phyloP scores from a whole-genome alignment of 1,139 yeast species.

The Geotrichum candidum region DNA sequence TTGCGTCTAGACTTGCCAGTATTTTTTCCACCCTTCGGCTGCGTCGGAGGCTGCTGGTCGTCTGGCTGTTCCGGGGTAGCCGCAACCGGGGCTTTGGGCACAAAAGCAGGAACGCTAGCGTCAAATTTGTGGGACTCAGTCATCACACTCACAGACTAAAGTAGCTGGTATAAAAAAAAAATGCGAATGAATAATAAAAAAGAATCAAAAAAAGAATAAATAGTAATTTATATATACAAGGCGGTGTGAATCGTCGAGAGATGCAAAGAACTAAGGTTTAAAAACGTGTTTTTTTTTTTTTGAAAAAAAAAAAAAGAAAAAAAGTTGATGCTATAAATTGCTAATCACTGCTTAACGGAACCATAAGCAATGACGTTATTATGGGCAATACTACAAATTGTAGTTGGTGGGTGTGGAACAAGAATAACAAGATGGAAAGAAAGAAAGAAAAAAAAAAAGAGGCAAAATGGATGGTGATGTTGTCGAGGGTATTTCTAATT shows the following conservation, averaged over 20 bases:
- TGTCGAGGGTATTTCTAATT: not conserved
- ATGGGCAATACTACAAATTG: not conserved
- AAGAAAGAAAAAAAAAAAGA: not conserved
- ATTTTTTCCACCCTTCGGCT: not conserved
- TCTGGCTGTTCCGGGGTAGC: not conserved
- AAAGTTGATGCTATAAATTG: not conserved
- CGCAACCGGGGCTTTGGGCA: not conserved
- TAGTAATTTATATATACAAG: not conserved
- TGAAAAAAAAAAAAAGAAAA: too few species aligned
- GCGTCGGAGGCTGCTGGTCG: not conserved
- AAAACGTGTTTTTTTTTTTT: not conserved
- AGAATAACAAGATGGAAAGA: not conserved
- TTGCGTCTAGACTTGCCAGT: not conserved
- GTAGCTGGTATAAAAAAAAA: not conserved
- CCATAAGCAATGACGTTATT: not conserved
- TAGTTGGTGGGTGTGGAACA: not conserved
- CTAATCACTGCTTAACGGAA: not conserved
- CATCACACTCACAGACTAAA: not conserved
- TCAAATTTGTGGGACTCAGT: conserved; percentile 11
- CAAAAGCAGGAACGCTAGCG: conserved; percentile 10
- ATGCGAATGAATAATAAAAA: not conserved
- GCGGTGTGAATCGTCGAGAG: not conserved
- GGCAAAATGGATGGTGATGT: not conserved
- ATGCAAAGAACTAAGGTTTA: not conserved
- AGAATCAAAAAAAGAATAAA: not conserved